Evolutionary conservation across 2,329 filamentous ascomycete species (phyloP).

Genomic region (Penicillium hordei): DNA sequence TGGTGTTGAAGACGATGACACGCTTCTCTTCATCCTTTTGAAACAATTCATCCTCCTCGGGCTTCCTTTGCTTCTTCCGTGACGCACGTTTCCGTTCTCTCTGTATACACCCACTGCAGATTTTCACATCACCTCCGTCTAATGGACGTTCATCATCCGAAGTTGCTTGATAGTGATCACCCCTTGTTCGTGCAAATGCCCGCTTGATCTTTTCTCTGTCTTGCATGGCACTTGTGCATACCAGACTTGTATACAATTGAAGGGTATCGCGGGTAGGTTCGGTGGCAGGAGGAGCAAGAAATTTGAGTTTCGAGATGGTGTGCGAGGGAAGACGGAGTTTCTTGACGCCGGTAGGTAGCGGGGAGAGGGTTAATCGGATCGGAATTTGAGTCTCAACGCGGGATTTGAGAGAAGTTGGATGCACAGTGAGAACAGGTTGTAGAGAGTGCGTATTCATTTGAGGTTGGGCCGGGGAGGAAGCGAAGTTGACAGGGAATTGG

Average conservation of each 20-base stretch:
- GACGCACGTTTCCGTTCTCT: conserved; percentile 88
- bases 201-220: conserved; percentile 64
- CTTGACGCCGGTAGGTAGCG: conserved; percentile 71
- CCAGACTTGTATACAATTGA: conserved; percentile 76
- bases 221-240: conserved; percentile 90
- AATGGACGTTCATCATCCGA: conserved; percentile 69
- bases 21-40: conserved; percentile 74
- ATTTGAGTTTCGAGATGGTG: conserved; percentile 91
- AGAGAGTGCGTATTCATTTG: conserved; percentile 32
- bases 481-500: conserved; percentile 41
- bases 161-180: conserved; percentile 41
- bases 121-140: conserved; percentile 90
- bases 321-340: conserved; percentile 84
- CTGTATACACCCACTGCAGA: conserved; percentile 87
- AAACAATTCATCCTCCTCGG: conserved; percentile 88
- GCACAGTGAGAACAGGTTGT: conserved; percentile 56
- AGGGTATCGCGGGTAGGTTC: conserved; percentile 69
- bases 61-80: conserved; percentile 89
- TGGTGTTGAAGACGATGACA: conserved; percentile 88
- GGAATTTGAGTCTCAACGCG: conserved; percentile 96
- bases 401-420: conserved; percentile 74
- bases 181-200: conserved; percentile 62
- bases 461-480: conserved; percentile 30
- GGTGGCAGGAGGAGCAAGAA: conserved; percentile 71
- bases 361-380: conserved; percentile 75